These are phyloP conservation scores for Silybum marianum DNA, from an alignment of 129 eudicot genomes.

Conservation along the genomic window DNA sequence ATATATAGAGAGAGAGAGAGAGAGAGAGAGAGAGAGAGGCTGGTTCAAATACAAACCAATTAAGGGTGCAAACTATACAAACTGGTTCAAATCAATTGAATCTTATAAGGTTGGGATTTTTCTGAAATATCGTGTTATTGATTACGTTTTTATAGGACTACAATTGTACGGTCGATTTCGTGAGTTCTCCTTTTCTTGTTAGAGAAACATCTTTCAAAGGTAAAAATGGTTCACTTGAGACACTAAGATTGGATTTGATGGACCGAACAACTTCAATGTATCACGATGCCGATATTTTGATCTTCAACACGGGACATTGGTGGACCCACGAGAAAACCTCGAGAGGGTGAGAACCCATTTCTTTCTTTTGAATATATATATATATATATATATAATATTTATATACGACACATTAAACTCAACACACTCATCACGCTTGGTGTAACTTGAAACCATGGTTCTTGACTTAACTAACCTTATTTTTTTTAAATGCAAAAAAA, in stretches of 20 bases:
- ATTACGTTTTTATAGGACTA: slow-evolving; percentile 60
- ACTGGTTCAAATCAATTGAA: no score
- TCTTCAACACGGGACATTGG: slow-evolving; percentile 98
- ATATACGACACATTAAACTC: no score
- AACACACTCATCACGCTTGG: no score
- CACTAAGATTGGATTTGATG: slow-evolving; percentile 87
- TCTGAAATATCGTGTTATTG: slow-evolving; percentile 18
- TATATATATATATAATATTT: no score
- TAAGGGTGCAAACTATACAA: no score
- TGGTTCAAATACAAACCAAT: no score
- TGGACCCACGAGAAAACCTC: slow-evolving; percentile 98
- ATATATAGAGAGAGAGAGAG: no score
- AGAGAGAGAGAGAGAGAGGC: no score
- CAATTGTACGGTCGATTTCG: slow-evolving; percentile 84
- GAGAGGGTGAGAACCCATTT: slow-evolving; percentile 58
- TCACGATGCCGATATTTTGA: slow-evolving; percentile 73
- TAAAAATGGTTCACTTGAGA: slow-evolving; percentile 68
- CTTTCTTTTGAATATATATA: not conserved
- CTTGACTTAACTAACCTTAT: no score
- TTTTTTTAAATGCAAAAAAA: no score
- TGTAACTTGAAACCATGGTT: no score
- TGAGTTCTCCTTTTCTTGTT: slow-evolving; percentile 86
- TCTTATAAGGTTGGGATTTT: not conserved
- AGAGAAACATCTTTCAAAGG: slow-evolving; percentile 56
- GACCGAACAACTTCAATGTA: slow-evolving; percentile 78